Conservation (phyloP, 2,329 filamentous ascomycete genomes). For the Sarocladium brachiariae region DNA sequence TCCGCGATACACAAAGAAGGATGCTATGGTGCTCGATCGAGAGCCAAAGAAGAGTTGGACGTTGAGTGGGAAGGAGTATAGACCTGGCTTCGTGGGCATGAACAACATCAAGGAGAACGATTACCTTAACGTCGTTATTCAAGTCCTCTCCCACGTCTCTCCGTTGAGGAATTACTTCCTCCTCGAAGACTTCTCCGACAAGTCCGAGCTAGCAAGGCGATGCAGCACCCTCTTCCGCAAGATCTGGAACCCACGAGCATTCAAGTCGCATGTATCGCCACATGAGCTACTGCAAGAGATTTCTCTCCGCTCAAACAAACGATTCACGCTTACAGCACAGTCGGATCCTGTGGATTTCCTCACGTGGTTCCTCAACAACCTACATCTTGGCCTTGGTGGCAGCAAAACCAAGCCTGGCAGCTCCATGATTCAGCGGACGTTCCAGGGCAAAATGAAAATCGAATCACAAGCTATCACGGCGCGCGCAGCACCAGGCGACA, state of each 20-base stretch:
- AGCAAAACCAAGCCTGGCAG: slow-evolving; percentile 78
- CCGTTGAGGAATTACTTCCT: slow-evolving; percentile 90
- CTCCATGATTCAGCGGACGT: slow-evolving; percentile 84
- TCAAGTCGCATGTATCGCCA: slow-evolving; percentile 93
- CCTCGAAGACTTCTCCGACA: slow-evolving; percentile 69
- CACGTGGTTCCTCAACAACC: slow-evolving; percentile 94
- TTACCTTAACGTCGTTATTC: slow-evolving; percentile 92
- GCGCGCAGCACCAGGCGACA: slow-evolving; percentile 78
- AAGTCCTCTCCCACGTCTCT: slow-evolving; percentile 82
- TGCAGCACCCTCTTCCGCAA: slow-evolving; percentile 89
- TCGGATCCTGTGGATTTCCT: slow-evolving; percentile 95
- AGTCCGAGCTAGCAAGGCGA: slow-evolving; percentile 74
- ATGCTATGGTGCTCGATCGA: slow-evolving; percentile 75
- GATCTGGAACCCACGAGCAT: slow-evolving; percentile 95
- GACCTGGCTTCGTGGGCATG: slow-evolving; percentile 93
- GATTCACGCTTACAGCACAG: slow-evolving; percentile 83
- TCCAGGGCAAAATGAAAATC: slow-evolving; percentile 86
- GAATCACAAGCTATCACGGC: slow-evolving; percentile 93
- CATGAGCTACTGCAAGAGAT: slow-evolving; percentile 97
- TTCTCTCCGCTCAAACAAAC: slow-evolving; percentile 81
- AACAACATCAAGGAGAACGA: slow-evolving; percentile 99
- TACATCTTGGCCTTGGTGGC: slow-evolving; percentile 86
- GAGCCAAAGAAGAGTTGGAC: slow-evolving; percentile 60
- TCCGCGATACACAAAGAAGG: slow-evolving; percentile 71
- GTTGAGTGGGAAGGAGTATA: slow-evolving; percentile 75